Conservation (phyloP, 2,329 filamentous ascomycete genomes). For the Cercospora sojina region DNA sequence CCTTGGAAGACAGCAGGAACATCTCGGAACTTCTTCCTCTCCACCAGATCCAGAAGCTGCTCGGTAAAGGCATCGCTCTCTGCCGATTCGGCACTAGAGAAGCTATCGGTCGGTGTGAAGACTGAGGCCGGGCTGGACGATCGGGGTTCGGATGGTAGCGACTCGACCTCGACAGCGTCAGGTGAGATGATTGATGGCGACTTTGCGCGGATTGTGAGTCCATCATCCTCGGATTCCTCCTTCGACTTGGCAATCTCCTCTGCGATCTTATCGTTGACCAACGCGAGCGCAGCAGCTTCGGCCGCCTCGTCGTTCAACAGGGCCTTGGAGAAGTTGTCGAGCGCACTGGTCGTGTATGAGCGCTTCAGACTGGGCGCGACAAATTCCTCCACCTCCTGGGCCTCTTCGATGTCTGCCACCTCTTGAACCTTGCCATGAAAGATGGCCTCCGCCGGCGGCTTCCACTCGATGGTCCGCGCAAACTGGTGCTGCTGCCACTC, state of each 20-base stretch:
- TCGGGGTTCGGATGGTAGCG: slow-evolving; percentile 27
- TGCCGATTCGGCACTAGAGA: slow-evolving; percentile 58
- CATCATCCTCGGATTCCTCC: slow-evolving; percentile 47
- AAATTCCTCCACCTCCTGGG: slow-evolving; percentile 34
- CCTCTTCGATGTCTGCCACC: slow-evolving; percentile 41
- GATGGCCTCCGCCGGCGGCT: slow-evolving; percentile 49
- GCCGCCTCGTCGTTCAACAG: slow-evolving; percentile 50
- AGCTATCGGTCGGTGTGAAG: slow-evolving; percentile 31
- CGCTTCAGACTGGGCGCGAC: slow-evolving; percentile 44
- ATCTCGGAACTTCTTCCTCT: slow-evolving; percentile 73
- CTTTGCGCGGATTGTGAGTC: slow-evolving; percentile 24
- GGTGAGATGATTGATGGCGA: slow-evolving; percentile 21
- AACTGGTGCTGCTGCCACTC: slow-evolving; percentile 86
- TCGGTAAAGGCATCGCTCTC: slow-evolving; percentile 69
- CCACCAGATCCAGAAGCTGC: slow-evolving; percentile 72
- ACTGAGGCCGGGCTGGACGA: slow-evolving; percentile 31
- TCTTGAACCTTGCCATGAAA: slow-evolving; percentile 42
- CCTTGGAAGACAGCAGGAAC: slow-evolving; percentile 89
- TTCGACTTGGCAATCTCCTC: slow-evolving; percentile 68
- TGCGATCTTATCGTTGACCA: slow-evolving; percentile 81
- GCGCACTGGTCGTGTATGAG: slow-evolving; percentile 54
- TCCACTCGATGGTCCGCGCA: slow-evolving; percentile 85
- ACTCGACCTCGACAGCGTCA: slow-evolving; percentile 19
- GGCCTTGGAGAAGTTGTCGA: slow-evolving; percentile 60
- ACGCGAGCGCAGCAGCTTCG: slow-evolving; percentile 63